A percentile compares a stretch with the other conserved stretches of the same genome.
These are phyloP conservation scores for Mycena maculata DNA, from an alignment of 768 basidiomycete species.

Conservation along the genomic window DNA sequence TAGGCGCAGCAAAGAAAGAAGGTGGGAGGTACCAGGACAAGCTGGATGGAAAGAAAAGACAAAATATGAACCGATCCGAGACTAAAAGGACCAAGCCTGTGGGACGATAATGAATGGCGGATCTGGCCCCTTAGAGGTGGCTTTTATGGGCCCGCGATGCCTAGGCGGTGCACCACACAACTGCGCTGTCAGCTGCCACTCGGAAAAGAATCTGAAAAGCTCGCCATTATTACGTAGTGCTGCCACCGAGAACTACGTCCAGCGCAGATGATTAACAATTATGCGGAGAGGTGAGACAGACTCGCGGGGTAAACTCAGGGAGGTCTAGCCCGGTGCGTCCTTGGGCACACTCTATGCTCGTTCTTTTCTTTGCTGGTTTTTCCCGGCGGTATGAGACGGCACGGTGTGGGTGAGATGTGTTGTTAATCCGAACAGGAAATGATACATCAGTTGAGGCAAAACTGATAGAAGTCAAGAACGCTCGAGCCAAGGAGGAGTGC, in stretches of 20 bases:
- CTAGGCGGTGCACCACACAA: slow-evolving; percentile 20
- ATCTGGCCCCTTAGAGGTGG: neutral
- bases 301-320: too few species aligned
- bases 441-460: neutral
- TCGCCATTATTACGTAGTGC: neutral
- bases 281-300: neutral
- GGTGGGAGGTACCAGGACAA: slow-evolving; percentile 19
- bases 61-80: slow-evolving; percentile 9
- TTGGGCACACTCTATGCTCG: neutral
- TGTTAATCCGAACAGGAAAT: neutral
- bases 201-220: neutral
- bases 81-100: neutral
- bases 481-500: neutral
- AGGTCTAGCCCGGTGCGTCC: neutral
- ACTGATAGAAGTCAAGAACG: slow-evolving; percentile 6
- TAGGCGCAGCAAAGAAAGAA: slow-evolving; percentile 18
- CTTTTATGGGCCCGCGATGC: slow-evolving; percentile 5
- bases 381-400: neutral
- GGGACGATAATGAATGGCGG: slow-evolving; percentile 10
- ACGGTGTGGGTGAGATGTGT: neutral
- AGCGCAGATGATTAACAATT: neutral
- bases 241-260: neutral
- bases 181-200: slow-evolving; percentile 18
- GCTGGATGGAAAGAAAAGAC: slow-evolving; percentile 10
- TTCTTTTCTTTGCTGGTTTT: neutral